Base-by-base conservation (phyloP, 805 yeast genomes). In the Groenewaldozyma salmanticensis region DNA sequence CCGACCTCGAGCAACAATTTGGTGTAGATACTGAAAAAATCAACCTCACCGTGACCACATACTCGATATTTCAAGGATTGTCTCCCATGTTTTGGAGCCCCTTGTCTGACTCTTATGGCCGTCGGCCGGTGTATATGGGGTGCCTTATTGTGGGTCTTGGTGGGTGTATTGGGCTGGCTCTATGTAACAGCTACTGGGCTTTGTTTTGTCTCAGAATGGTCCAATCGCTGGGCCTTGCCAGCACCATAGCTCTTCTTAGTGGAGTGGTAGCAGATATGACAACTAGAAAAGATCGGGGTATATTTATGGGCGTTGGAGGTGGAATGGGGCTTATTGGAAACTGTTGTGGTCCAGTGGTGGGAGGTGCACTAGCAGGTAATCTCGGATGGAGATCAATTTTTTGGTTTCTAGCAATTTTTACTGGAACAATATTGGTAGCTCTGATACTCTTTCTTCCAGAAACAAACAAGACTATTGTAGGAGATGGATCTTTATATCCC, bases 221-320 rank as follows among this genome's bases (percentile, higher is more conserved):
- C 11, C 87, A 84, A 53, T 85, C 92, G 0, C 68, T 78, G 3
- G 86, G 82, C 7, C 77, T 80, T 5, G 77, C 92, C 0, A 85
- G 94, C 0, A 71, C 83, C 2, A 71, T 84, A 19, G 76, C 92
- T 1, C 69, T 85, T 2, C 70, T 72, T 24, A 68, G 80, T 1
- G 92, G 92, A 0, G 68, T 79, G 0, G 72, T 81, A 41, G 88
- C 88, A 4, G 95, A 86, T 60, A 61, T 79, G 19, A 75, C 87
- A 2, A 70, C 77, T 0, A 65, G 79, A 19, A 68, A 66, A 4
- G 76, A 77, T 43, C 69, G 95, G 77, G 95, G 94, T 9, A 72
- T 77, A 2, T 71, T 73, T 19, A 75, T 79, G 33, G 92, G 92
- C 0, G 51, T 77, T 15, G 74, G 75, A 1, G 55, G 74, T 9